Base-by-base conservation (phyloP, 441 rosid species). In the Arabidopsis lyrata region DNA sequence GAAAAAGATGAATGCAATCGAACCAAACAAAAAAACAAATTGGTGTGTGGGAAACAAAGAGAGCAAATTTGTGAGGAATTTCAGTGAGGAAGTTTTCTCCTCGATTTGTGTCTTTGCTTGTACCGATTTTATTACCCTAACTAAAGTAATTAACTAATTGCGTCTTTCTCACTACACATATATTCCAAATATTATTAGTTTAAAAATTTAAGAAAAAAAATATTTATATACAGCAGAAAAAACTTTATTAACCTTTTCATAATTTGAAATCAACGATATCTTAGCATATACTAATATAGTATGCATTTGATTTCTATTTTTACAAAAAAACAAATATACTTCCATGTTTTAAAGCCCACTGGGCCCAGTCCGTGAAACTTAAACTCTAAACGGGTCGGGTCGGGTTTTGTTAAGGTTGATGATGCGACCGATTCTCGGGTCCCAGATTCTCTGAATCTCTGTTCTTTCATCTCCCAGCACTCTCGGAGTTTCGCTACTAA, bases 1-100 rank as follows among this genome's bases (percentile, higher is more conserved):
- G 53, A 57, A 72, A 20, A 24, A 45, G 52, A 56, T 1, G 44
- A 66, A 47, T 74, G 45, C 61, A 66, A 47, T 36, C 18, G 44
- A 72, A 5, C 15, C 14, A 42, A 9, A 7, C 14, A n/a, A 13
- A 45, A 45, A 47, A 48, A 48, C 24, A 8, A 34, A 32, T 52
- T 49, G 14, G 36, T 55, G 31, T 10, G 39, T 68, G 29, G 4
- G 38, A 56, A 5, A 18, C 24, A 36, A 15, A 8, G 18, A 54
- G 54, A 55, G 18, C 18, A 6, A 41, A 67, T 16, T 44, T 57
- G 35, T 39, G 50, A 64, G 42, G 1, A 42, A 55, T 24, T 66
- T 36, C 32, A 44, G 2, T 29, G 6, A 3, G 3, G 14, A 55
- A 68, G 45, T 12, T 68, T 56, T 56, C 73, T 68, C 55, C 45